Percentiles rank a stretch among this genome's conserved stretches.
These are phyloP conservation scores for Chenopodium berlandieri DNA, from an alignment of 148 eudicot genomes.

Conservation along the genomic window DNA sequence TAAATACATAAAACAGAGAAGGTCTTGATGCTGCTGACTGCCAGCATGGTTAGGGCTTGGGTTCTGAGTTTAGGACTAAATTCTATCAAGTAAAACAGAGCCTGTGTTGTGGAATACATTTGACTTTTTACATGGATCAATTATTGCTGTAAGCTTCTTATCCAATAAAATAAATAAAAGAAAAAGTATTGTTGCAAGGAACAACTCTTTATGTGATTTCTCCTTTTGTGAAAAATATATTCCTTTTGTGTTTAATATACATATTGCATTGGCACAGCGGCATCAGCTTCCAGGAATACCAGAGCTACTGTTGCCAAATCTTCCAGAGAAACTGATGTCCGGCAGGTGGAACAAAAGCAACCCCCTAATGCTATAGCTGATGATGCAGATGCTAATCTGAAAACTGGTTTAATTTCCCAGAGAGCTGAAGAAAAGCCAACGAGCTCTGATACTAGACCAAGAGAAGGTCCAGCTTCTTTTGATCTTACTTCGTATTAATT, in stretches of 20 bases:
- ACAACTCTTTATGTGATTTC: neutral
- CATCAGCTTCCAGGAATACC: conserved; percentile 37
- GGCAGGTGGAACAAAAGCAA: conserved; percentile 30
- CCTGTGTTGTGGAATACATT: neutral
- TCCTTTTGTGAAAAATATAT: neutral
- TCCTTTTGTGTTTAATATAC: neutral
- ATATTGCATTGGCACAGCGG: conserved; percentile 31
- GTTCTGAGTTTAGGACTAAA: neutral
- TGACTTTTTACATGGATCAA: neutral
- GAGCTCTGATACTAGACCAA: conserved; percentile 59
- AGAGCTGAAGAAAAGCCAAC: conserved; percentile 47
- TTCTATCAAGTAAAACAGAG: neutral
- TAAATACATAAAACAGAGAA: neutral
- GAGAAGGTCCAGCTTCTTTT: conserved; percentile 49
- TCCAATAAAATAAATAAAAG: no score
- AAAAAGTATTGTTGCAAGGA: no score
- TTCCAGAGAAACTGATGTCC: conserved; percentile 28
- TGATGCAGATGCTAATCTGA: conserved; percentile 24
- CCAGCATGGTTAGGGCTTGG: neutral
- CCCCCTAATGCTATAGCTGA: conserved; percentile 34
- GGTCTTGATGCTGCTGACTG: neutral
- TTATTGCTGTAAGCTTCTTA: neutral
- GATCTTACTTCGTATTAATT: neutral
- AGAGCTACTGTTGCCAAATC: conserved; percentile 30
- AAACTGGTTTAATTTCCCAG: conserved; percentile 35